phyloP scores from a whole-genome alignment of 768 basidiomycete species.

The Cytidiella melzeri region DNA sequence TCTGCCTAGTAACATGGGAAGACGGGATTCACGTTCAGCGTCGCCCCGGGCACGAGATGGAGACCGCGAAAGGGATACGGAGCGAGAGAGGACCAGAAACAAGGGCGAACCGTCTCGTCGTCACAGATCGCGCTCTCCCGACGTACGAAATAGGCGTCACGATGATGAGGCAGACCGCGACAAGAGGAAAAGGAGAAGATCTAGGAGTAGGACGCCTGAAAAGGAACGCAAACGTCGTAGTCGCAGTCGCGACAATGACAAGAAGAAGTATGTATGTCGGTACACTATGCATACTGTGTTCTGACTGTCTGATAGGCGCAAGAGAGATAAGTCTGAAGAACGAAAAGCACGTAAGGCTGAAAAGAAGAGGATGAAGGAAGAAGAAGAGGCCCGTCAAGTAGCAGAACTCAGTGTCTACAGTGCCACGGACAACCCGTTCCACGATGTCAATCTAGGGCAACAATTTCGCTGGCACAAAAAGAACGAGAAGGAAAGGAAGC shows the following conservation, averaged over 20 bases:
- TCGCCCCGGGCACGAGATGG: conserved; percentile 34
- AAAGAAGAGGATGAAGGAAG: conserved; percentile 75
- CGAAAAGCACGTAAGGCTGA: conserved; percentile 81
- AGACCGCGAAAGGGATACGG: conserved; percentile 9
- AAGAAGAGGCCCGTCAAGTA: conserved; percentile 87
- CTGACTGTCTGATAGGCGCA: conserved; percentile 44
- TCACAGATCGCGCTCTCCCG: conserved; percentile 28
- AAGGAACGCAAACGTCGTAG: conserved; percentile 29
- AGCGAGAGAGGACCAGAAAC: not conserved
- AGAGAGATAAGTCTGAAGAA: conserved; percentile 84
- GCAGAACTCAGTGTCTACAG: conserved; percentile 96
- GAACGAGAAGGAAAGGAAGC: conserved; percentile 89
- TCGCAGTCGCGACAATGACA: conserved; percentile 36
- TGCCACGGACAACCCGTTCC: conserved; percentile 95
- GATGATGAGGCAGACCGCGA: conserved; percentile 18
- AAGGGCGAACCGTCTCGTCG: conserved; percentile 15
- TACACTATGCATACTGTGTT: not conserved
- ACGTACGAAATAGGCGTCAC: conserved; percentile 14
- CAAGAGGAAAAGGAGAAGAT: conserved; percentile 18
- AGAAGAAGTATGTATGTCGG: conserved; percentile 41
- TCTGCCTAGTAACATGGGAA: conserved; percentile 32
- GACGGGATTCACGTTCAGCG: conserved; percentile 43
- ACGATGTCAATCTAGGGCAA: conserved; percentile 92
- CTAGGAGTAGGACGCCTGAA: conserved; percentile 25
- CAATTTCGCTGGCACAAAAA: conserved; percentile 99